A percentile compares a stretch with the other conserved stretches of the same genome.
phyloP scores from a whole-genome alignment of 805 yeast genomes.

The Kodamaea kaohsiungensis region DNA sequence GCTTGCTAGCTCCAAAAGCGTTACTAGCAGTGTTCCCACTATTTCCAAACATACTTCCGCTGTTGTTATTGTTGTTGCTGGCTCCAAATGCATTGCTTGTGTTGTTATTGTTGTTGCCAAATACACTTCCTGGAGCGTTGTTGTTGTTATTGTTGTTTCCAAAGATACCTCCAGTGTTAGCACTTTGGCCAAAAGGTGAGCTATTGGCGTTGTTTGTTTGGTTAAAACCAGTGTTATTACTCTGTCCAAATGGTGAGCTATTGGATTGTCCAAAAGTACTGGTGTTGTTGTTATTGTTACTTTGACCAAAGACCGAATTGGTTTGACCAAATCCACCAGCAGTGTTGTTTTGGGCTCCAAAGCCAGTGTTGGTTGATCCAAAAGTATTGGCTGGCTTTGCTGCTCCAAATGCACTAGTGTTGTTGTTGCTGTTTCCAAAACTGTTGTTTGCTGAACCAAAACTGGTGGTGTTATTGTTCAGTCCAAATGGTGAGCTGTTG shows the following conservation, averaged over 20 bases:
- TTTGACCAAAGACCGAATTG: background rate
- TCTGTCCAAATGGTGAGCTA: constrained; percentile 9
- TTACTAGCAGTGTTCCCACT: constrained; percentile 9
- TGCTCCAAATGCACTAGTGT: constrained; percentile 4
- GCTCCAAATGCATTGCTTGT: constrained; percentile 9
- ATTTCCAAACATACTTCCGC: constrained; percentile 8
- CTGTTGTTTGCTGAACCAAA: constrained; percentile 22
- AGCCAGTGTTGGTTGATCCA: constrained; percentile 13
- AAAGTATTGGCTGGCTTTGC: constrained; percentile 12
- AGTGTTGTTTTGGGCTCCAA: constrained; percentile 17
- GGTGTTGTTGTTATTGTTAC: constrained; percentile 13
- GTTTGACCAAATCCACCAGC: background rate
- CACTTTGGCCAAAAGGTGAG: constrained; percentile 25
- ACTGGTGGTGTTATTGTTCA: constrained; percentile 16
- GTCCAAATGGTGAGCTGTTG: constrained; percentile 15
- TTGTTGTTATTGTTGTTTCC: constrained; percentile 20
- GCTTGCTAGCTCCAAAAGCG: constrained; percentile 39
- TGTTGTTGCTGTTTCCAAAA: constrained; percentile 11
- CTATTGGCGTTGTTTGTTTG: constrained; percentile 23
- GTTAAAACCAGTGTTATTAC: constrained; percentile 26
- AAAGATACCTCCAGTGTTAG: constrained; percentile 26
- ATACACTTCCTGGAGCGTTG: constrained; percentile 23
- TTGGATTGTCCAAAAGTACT: constrained; percentile 25
- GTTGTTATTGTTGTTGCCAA: constrained; percentile 22
- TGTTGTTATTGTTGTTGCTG: constrained; percentile 13